Percentiles rank a stretch among this genome's conserved stretches.
phyloP scores from a whole-genome alignment of 148 eudicot genomes.

The Rhododendron ovatum region DNA sequence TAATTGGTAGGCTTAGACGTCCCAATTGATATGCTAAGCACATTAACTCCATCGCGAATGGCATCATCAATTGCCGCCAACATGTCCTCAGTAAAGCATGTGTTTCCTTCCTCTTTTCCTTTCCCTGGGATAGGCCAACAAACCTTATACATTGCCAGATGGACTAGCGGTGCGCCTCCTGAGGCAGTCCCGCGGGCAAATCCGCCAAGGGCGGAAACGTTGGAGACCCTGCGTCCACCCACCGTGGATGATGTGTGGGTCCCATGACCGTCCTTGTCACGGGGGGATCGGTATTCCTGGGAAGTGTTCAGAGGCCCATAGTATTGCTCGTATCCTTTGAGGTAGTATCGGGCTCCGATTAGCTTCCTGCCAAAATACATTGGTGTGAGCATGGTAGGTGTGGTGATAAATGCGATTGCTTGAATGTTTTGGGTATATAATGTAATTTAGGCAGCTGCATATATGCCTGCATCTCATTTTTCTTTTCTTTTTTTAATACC shows the following conservation, averaged over 20 bases:
- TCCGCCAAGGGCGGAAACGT: constrained; percentile 50
- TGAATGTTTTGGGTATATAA: not conserved
- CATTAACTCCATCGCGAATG: constrained; percentile 68
- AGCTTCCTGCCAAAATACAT: constrained; percentile 49
- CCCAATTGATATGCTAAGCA: constrained; percentile 73
- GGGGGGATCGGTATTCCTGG: constrained; percentile 59
- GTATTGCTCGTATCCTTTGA: constrained; percentile 58
- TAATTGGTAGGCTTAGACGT: constrained; percentile 16
- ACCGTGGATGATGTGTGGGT: constrained; percentile 87
- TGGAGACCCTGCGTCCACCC: constrained; percentile 53
- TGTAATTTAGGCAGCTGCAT: not conserved
- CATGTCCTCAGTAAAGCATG: constrained; percentile 72
- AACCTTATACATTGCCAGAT: constrained; percentile 77
- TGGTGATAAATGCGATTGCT: not conserved
- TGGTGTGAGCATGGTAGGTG: not conserved
- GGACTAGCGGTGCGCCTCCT: constrained; percentile 84
- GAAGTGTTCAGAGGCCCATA: constrained; percentile 61
- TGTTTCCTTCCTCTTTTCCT: constrained; percentile 54
- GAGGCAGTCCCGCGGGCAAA: constrained; percentile 78
- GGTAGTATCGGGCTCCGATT: constrained; percentile 85
- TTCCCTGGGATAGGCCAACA: constrained; percentile 65
- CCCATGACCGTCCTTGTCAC: constrained; percentile 87
- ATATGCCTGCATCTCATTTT: not conserved
- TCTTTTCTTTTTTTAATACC: too few relatives aligned
- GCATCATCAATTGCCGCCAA: constrained; percentile 89